Base-by-base conservation (phyloP, 331 rosid genomes). In the Saraca asoca region DNA sequence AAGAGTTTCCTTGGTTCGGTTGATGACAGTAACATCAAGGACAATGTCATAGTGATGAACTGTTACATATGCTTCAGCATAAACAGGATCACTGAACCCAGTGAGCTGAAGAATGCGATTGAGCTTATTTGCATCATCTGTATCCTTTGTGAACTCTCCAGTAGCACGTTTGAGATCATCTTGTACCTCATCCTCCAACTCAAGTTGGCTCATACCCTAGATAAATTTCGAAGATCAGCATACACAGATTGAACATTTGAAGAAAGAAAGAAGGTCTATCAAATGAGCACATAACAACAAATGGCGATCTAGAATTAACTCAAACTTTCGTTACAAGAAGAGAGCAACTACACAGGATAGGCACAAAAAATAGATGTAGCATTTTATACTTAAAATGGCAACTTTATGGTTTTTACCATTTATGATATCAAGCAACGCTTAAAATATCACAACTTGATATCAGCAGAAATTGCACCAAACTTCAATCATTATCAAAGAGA, bases 191-290 rank as follows among this genome's bases (percentile, higher is more conserved):
- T 94, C 99, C 81, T 94, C 99, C 74, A 94, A 80, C 87, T 94
- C 99, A 58, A 94, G 99, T 78, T 86, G 99, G 78, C 99, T 94
- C 97, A 94, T 94, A 66, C 99, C 99, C 99, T 94, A 77, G 55
- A 76, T 45, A 39, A 48, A 73, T 43, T 73, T 6, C 38, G 38
- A 60, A 58, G 35, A 66, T 37, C 64, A 41, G 61, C 41, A 67
- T 51, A 39, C 35, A 62, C 44, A 44, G 56, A 43, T 45, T 15
- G 50, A 49, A 70, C 9, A 15, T 63, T 43, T 37, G 70, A 65
- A 35, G 12, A 51, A 24, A 51, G 19, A 57, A 54, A n/a, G n/a
- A 5, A 68, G 72, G 51, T 51, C 42, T 54, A 39, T 15, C 11
- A n/a, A 54, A 5, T 8, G 4, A 33, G 43, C 65, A 68, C 46